These are phyloP conservation scores for Obelidium mucronatum DNA, from an alignment of 192 early-diverging fungal species.

Conservation along the genomic window DNA sequence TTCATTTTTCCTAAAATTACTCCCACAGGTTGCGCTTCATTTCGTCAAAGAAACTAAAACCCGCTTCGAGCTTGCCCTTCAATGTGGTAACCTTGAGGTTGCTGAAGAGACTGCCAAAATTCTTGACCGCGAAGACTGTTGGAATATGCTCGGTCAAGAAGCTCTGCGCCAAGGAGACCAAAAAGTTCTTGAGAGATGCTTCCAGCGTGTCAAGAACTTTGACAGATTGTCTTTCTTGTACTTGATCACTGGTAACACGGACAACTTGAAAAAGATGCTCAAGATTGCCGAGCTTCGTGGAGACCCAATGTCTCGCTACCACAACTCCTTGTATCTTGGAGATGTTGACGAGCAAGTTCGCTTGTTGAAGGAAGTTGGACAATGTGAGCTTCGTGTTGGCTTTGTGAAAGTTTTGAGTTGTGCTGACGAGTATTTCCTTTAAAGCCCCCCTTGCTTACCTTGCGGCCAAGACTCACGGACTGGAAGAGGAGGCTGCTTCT, in stretches of 20 bases:
- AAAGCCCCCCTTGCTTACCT: constrained; percentile 89
- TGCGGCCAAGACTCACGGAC: constrained; percentile 88
- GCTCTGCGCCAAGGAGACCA: constrained; percentile 92
- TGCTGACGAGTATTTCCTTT: constrained; percentile 15
- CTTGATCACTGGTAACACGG: constrained; percentile 87
- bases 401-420: neutral
- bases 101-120: constrained; percentile 93
- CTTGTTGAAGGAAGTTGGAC: constrained; percentile 85
- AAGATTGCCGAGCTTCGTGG: constrained; percentile 89
- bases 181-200: constrained; percentile 86
- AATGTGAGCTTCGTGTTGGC: constrained; percentile 66
- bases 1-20: neutral
- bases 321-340: constrained; percentile 90
- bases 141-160: constrained; percentile 88
- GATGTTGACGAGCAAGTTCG: constrained; percentile 91
- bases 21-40: constrained; percentile 83
- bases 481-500: constrained; percentile 81
- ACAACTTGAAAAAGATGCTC: constrained; percentile 94
- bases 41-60: constrained; percentile 98
- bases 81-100: constrained; percentile 96
- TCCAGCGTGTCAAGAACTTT: constrained; percentile 91
- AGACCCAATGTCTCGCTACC: constrained; percentile 89
- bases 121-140: constrained; percentile 88
- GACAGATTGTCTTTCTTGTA: constrained; percentile 97
- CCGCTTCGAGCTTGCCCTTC: constrained; percentile 94